These are phyloP conservation scores for Aspergillus vadensis DNA, from an alignment of 2,329 filamentous ascomycete species.

Conservation along the genomic window DNA sequence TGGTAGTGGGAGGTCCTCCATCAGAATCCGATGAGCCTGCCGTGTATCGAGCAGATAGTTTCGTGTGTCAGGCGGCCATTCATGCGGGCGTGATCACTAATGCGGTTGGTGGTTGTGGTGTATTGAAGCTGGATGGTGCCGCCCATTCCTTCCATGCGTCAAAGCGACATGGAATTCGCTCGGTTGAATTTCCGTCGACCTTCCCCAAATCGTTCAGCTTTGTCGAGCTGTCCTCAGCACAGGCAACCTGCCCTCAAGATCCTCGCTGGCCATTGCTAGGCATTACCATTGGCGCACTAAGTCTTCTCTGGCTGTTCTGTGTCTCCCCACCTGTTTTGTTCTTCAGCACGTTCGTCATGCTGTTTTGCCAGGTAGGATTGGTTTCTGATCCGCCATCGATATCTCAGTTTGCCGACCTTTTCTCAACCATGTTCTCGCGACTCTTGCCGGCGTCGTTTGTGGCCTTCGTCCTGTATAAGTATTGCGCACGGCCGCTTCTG, in stretches of 20 bases:
- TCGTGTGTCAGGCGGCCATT: constrained; percentile 81
- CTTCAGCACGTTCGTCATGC: constrained; percentile 74
- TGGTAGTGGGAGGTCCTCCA: constrained; percentile 55
- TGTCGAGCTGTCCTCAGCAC: constrained; percentile 55
- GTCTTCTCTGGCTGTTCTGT: constrained; percentile 77
- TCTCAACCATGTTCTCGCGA: constrained; percentile 77
- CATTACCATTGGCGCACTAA: constrained; percentile 77
- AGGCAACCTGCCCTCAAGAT: constrained; percentile 69
- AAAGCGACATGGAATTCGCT: constrained; percentile 72
- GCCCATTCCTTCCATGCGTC: constrained; percentile 65
- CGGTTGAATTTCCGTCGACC: constrained; percentile 78
- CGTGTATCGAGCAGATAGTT: constrained; percentile 85
- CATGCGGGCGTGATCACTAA: constrained; percentile 78
- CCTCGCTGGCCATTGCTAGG: constrained; percentile 81
- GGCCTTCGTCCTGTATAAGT: constrained; percentile 83
- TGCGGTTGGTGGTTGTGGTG: constrained; percentile 75
- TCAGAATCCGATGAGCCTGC: constrained; percentile 46
- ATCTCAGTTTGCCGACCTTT: constrained; percentile 66
- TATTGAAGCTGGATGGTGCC: constrained; percentile 72
- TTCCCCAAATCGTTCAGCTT: constrained; percentile 90
- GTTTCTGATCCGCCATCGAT: constrained; percentile 82
- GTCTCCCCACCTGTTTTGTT: constrained; percentile 79
- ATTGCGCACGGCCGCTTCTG: constrained; percentile 74
- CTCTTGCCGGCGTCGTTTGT: constrained; percentile 86
- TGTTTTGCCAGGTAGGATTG: constrained; percentile 88